Conservation (phyloP, 2,329 filamentous ascomycete genomes). For the Talaromyces sp. region DNA sequence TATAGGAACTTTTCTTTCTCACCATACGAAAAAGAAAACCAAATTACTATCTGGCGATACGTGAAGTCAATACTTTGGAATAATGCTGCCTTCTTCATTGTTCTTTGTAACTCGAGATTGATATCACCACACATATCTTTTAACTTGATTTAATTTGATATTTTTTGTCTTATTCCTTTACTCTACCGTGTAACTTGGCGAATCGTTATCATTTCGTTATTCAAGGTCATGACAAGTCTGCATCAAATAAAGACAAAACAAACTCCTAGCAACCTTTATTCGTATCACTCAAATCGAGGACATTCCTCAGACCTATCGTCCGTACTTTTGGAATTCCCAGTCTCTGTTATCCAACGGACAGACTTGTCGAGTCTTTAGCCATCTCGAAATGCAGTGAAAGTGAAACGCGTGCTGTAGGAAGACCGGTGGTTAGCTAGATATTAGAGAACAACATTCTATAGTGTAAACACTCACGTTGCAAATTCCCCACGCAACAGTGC, state of each 20-base stretch:
- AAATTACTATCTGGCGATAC: background rate
- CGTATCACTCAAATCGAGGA: background rate
- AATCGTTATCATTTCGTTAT: background rate
- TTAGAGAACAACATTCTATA: background rate
- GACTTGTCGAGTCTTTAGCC: slow-evolving; percentile 98
- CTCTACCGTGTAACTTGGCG: background rate
- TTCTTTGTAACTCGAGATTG: too few species aligned
- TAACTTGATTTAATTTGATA: background rate
- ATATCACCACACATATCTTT: background rate
- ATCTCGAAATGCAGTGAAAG: slow-evolving; percentile 98
- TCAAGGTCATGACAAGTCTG: background rate
- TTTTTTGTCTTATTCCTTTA: background rate
- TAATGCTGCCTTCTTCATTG: background rate
- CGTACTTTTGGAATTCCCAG: slow-evolving; percentile 99
- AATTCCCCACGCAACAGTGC: slow-evolving; percentile 97
- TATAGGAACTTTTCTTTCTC: background rate
- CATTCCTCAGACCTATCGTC: slow-evolving; percentile 46
- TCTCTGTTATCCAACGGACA: slow-evolving; percentile 96
- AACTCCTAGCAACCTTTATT: background rate
- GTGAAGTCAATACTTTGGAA: background rate
- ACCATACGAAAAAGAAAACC: background rate
- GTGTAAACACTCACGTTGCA: slow-evolving; percentile 71
- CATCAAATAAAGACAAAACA: background rate
- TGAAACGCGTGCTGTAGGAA: slow-evolving; percentile 84
- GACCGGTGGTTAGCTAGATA: background rate